Conservation (phyloP, 805 yeast genomes). For the Yamadazyma sp. region DNA sequence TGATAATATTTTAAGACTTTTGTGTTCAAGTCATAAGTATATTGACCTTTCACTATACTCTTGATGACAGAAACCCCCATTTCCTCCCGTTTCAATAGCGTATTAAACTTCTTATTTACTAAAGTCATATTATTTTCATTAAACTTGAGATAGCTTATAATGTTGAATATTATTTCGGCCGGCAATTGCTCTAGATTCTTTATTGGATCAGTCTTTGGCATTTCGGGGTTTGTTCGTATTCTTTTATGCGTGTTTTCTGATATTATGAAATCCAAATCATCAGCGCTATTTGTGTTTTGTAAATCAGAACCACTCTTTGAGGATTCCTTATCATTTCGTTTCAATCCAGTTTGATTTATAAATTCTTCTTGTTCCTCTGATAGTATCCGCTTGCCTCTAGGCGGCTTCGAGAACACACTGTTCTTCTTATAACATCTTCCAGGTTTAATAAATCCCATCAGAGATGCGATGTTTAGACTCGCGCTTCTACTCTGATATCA, state of each 20-base stretch:
- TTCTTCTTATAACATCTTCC: slow-evolving; percentile 6
- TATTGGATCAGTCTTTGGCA: not conserved
- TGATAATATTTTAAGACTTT: slow-evolving; percentile 1
- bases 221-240: not conserved
- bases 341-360: no score
- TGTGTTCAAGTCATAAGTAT: slow-evolving; percentile 9
- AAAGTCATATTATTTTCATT: slow-evolving; percentile 10
- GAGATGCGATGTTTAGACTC: slow-evolving; percentile 1
- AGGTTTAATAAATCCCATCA: slow-evolving; percentile 13
- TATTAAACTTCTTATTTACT: slow-evolving; percentile 7
- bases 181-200: slow-evolving; percentile 6
- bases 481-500: no score
- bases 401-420: no score
- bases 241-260: not conserved
- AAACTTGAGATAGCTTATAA: slow-evolving; percentile 5
- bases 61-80: slow-evolving; percentile 7
- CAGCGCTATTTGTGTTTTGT: no score
- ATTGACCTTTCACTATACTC: slow-evolving; percentile 8
- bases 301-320: no score
- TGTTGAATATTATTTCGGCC: slow-evolving; percentile 9
- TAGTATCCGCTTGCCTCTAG: no score
- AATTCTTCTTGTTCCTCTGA: no score
- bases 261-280: no score
- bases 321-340: no score
- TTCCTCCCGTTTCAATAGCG: slow-evolving; percentile 3